These are phyloP conservation scores for Oehlia diaphana DNA, from an alignment of 192 early-diverging fungal species.

Conservation along the genomic window DNA sequence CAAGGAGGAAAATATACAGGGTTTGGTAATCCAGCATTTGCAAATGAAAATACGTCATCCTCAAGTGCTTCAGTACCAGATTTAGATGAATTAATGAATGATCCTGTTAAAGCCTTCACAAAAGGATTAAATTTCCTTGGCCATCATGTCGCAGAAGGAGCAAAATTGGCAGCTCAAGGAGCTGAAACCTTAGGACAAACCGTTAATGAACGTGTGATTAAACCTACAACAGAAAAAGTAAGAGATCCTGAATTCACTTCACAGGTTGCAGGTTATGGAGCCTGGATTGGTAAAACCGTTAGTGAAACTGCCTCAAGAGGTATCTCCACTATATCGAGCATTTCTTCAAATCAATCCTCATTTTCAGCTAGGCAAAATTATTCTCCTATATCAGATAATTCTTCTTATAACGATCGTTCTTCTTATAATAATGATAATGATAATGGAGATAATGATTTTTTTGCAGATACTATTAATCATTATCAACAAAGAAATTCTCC, in stretches of 20 bases:
- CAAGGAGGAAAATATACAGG: slow-evolving; percentile 79
- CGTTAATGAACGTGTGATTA: slow-evolving; percentile 66
- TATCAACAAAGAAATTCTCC: slow-evolving; percentile 41
- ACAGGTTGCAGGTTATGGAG: slow-evolving; percentile 63
- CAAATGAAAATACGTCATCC: slow-evolving; percentile 31
- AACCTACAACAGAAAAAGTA: slow-evolving; percentile 59
- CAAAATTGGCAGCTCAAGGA: slow-evolving; percentile 49
- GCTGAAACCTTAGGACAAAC: slow-evolving; percentile 42
- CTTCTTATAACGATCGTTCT: slow-evolving; percentile 1
- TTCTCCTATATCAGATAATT: slow-evolving; percentile 33
- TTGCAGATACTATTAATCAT: slow-evolving; percentile 46
- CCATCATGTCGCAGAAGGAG: slow-evolving; percentile 56
- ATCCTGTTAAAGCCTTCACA: slow-evolving; percentile 63
- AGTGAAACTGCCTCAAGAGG: slow-evolving; percentile 38
- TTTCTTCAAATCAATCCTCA: slow-evolving; percentile 27
- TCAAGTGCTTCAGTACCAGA: slow-evolving; percentile 32
- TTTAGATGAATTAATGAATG: slow-evolving; percentile 64
- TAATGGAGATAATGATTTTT: slow-evolving; percentile 39
- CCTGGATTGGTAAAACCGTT: slow-evolving; percentile 56
- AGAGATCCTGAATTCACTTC: slow-evolving; percentile 67
- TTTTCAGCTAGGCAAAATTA: slow-evolving; percentile 29
- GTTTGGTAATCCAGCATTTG: slow-evolving; percentile 62
- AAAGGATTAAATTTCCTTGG: slow-evolving; percentile 70
- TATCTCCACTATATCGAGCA: slow-evolving; percentile 36
- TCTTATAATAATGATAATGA: slow-evolving; percentile 16